phyloP scores from a whole-genome alignment of 768 basidiomycete species.

The Lactifluus piperatus region DNA sequence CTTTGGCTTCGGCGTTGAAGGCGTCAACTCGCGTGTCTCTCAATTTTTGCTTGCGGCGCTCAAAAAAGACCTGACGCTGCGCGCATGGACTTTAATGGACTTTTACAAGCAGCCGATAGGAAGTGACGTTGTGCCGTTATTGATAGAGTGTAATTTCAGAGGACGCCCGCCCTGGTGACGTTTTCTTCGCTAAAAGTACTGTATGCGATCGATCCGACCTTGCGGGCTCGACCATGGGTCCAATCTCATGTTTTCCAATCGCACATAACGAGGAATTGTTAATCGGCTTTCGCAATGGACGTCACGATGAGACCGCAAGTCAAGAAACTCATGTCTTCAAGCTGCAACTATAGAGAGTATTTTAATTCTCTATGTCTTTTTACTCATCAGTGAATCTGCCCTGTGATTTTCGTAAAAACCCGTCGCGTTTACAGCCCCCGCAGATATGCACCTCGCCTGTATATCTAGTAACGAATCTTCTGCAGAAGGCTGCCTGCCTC shows the following conservation, averaged over 20 bases:
- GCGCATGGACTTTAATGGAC: conserved; percentile 74
- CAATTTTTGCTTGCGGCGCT: conserved; percentile 60
- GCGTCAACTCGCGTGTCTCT: conserved; percentile 70
- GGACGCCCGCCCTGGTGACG: conserved; percentile 25
- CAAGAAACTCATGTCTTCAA: not conserved
- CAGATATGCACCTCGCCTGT: conserved; percentile 7
- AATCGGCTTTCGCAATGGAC: not conserved
- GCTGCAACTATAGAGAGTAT: not conserved
- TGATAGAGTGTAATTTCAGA: conserved; percentile 73
- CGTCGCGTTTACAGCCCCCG: not conserved
- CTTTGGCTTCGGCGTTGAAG: conserved; percentile 72
- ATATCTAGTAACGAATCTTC: conserved; percentile 13
- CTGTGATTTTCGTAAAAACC: conserved; percentile 3
- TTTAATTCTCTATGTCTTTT: not conserved
- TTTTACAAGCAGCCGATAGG: conserved; percentile 54
- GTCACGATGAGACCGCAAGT: not conserved
- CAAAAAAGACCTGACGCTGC: conserved; percentile 30
- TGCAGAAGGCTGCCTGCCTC: conserved; percentile 17
- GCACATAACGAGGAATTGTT: not conserved
- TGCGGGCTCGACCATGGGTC: not conserved
- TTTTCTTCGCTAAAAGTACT: no score
- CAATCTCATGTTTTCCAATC: not conserved
- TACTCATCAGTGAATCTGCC: no score
- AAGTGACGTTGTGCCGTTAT: conserved; percentile 46
- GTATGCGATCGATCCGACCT: not conserved